These are phyloP conservation scores for Exophiala bonariae DNA, from an alignment of 2,329 filamentous ascomycete species.

Conservation along the genomic window DNA sequence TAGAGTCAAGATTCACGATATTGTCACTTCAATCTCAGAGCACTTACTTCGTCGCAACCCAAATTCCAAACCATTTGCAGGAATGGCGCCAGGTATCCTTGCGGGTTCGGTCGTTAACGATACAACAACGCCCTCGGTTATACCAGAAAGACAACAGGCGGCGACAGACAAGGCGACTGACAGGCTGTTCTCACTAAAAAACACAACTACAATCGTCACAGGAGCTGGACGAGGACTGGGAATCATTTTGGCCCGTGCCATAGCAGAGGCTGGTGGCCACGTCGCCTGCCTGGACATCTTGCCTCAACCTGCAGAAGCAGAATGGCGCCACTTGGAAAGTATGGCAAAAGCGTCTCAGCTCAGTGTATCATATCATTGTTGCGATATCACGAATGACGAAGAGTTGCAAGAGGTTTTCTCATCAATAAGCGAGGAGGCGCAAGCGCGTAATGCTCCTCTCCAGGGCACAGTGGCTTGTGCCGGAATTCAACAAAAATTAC, in stretches of 20 bases:
- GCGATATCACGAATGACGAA: slow-evolving; percentile 75
- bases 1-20: too few species aligned
- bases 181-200: slow-evolving; percentile 47
- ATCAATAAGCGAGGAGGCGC: slow-evolving; percentile 69
- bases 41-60: too few species aligned
- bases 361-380: slow-evolving; percentile 70
- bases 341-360: slow-evolving; percentile 1
- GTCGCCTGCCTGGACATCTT: slow-evolving; percentile 36
- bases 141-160: slow-evolving; percentile 8
- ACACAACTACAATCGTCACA: slow-evolving; percentile 33
- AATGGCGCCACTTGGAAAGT: slow-evolving; percentile 51
- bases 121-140: not conserved
- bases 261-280: slow-evolving; percentile 8
- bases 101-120: slow-evolving; percentile 2
- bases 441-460: slow-evolving; percentile 52
- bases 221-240: slow-evolving; percentile 10
- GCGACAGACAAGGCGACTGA: not conserved
- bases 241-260: slow-evolving; percentile 3
- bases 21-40: too few species aligned
- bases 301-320: slow-evolving; percentile 40
- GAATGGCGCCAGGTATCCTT: slow-evolving; percentile 9
- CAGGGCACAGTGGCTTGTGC: slow-evolving; percentile 43
- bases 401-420: slow-evolving; percentile 67
- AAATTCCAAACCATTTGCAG: too few species aligned
- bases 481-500: too few species aligned